phyloP scores from a whole-genome alignment of 805 yeast species.

The Suhomyces emberorum region DNA sequence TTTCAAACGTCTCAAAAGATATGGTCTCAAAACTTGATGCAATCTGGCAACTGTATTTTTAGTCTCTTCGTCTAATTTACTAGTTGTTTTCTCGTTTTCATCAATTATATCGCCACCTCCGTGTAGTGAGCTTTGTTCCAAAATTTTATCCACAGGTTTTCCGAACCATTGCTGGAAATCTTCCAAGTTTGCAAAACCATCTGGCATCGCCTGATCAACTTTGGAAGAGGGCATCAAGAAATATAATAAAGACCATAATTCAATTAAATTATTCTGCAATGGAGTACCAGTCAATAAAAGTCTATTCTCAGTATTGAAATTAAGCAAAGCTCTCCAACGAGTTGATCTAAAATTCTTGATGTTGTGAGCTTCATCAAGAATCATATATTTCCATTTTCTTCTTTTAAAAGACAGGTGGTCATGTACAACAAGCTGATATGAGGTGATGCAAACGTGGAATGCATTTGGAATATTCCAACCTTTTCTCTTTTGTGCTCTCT shows the following conservation, averaged over 20 bases:
- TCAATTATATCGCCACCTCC: conserved; percentile 41
- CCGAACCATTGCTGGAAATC: conserved; percentile 99
- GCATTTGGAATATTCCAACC: conserved; percentile 98
- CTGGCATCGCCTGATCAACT: conserved; percentile 73
- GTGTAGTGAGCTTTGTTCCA: conserved; percentile 56
- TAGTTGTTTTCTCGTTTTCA: conserved; percentile 34
- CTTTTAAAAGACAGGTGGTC: conserved; percentile 93
- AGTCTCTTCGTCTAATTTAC: conserved; percentile 67
- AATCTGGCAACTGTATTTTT: conserved; percentile 79
- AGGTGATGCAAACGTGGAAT: conserved; percentile 95
- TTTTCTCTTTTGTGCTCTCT: conserved; percentile 88
- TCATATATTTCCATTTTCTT: conserved; percentile 94
- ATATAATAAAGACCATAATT: conserved; percentile 91
- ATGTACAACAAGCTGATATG: conserved; percentile 95
- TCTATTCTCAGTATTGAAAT: conserved; percentile 89
- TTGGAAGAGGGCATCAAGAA: conserved; percentile 92
- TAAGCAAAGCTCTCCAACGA: conserved; percentile 93
- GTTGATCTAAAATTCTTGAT: conserved; percentile 95
- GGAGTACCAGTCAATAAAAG: conserved; percentile 95
- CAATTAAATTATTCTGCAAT: conserved; percentile 89
- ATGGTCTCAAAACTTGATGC: conserved; percentile 93
- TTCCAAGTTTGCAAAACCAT: conserved; percentile 92
- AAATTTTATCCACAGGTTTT: conserved; percentile 89
- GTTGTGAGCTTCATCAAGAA: conserved; percentile 96
- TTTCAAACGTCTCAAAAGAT: conserved; percentile 83